Conservation (phyloP, 139 green algal species). For the Pleodorina starrii region DNA sequence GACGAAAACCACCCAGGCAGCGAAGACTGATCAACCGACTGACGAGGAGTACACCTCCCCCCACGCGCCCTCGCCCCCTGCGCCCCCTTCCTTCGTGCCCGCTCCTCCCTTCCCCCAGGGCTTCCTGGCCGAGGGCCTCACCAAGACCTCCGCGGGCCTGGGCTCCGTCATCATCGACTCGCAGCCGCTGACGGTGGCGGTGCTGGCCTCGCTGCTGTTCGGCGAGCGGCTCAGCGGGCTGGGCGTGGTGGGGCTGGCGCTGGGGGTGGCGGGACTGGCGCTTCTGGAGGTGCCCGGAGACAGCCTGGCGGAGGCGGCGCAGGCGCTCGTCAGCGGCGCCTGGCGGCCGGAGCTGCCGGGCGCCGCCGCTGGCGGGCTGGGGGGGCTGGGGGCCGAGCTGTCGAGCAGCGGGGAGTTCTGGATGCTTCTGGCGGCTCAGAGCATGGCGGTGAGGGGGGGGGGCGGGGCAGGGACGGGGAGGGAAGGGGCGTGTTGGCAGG, state of each 20-base stretch:
- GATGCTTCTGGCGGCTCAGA: constrained; percentile 98
- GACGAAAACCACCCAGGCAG: too few relatives aligned
- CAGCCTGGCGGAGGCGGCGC: not conserved
- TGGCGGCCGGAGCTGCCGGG: constrained; percentile 16
- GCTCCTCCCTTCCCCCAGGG: constrained; percentile 69
- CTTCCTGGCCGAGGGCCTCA: constrained; percentile 93
- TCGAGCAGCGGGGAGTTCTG: constrained; percentile 92
- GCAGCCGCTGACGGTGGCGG: constrained; percentile 94
- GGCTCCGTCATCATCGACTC: constrained; percentile 90
- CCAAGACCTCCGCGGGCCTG: constrained; percentile 61
- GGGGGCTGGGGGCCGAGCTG: too few relatives aligned
- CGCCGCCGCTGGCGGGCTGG: not conserved
- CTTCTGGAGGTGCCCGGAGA: constrained; percentile 89
- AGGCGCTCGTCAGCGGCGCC: not conserved
- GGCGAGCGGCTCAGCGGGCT: constrained; percentile 78
- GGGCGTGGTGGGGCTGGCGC: constrained; percentile 72
- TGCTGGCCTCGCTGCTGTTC: constrained; percentile 94
- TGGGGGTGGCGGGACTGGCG: constrained; percentile 91
- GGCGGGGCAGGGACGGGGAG: too few relatives aligned
- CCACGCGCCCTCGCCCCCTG: too few relatives aligned
- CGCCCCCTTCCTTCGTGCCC: too few relatives aligned
- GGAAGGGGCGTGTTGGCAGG: too few relatives aligned
- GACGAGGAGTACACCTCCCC: too few relatives aligned
- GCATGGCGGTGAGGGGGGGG: constrained; percentile 90
- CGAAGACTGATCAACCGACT: too few relatives aligned